Base-by-base conservation (phyloP, 345 rosid species). In the Ailanthus altissimus region DNA sequence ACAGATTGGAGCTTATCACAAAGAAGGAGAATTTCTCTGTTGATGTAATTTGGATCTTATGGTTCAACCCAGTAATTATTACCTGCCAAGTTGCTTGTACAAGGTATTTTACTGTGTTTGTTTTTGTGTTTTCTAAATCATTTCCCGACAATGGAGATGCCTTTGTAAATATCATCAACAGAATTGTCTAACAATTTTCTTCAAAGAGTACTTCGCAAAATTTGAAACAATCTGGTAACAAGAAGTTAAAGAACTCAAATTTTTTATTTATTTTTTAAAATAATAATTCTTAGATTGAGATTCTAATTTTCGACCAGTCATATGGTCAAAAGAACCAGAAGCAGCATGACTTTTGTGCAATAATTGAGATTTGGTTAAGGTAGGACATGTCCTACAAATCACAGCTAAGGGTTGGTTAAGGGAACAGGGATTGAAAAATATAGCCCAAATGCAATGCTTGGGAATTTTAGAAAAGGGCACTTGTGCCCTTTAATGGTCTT, bases 371-470 rank as follows among this genome's bases (percentile, higher is more conserved):
- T 61, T 56, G 25, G 57, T 26, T 21, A 23, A 26, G 75, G 23
- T 26, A 69, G 50, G 42, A 20, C 62, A 74, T 21, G 76, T 54
- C 72, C 72, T 43, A 5, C 42, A 46, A 42, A 20, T 7, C 38
- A 73, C 51, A 73, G 67, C 73, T 16, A 64, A 66, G 75, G 53
- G 46, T 32, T 32, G 38, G 38, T 32, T 32, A 32, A 58, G 3
- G 11, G 64, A 56, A 40, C 40, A 25, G 18, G 64, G 75, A 61
- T 25, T 13, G 70, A 61, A 61, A 75, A 75, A 60, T 3, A 18
- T 21, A 12, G 78, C 63, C 74, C 61, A 67, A 66, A 40, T 67
- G 42, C 74, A 59, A 20, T 67, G 77, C 54, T 47, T 51, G 64
- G 49, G 45, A 38, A 21, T 20, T 32, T 11, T 15, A 38, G 26